These are phyloP conservation scores for Wickerhamiella vanderwaltii DNA, from an alignment of 805 yeast genomes.

Conservation along the genomic window DNA sequence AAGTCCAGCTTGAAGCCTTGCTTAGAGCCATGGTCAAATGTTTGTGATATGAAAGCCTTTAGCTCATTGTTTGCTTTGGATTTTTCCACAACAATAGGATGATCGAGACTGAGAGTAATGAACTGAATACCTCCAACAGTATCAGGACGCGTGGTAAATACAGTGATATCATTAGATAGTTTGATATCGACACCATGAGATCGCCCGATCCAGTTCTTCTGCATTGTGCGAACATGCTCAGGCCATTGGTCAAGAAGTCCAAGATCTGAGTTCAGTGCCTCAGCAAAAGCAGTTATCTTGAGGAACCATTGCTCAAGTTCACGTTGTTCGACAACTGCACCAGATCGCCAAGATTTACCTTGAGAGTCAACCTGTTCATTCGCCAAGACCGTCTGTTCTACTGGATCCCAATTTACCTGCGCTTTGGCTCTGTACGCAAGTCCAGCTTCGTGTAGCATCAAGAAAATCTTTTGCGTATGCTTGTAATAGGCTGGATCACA, in stretches of 20 bases:
- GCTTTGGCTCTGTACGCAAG: conserved; percentile 79
- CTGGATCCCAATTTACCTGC: conserved; percentile 95
- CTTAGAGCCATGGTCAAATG: conserved; percentile 38
- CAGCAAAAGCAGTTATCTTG: conserved; percentile 74
- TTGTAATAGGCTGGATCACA: conserved; percentile 79
- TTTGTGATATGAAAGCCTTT: conserved; percentile 27
- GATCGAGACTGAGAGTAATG: conserved; percentile 63
- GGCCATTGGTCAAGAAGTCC: conserved; percentile 67
- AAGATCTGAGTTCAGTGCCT: conserved; percentile 53
- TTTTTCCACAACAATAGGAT: conserved; percentile 40
- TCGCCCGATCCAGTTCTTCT: conserved; percentile 85
- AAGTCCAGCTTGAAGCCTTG: conserved; percentile 45
- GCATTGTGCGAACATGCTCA: conserved; percentile 77
- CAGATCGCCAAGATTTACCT: conserved; percentile 94
- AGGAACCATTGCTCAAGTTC: conserved; percentile 86
- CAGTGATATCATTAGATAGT: conserved; percentile 37
- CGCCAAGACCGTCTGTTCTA: conserved; percentile 88
- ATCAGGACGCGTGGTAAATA: conserved; percentile 84
- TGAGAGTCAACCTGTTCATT: conserved; percentile 89
- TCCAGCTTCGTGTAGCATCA: conserved; percentile 59
- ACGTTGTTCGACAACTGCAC: conserved; percentile 81
- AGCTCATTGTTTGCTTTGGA: conserved; percentile 34
- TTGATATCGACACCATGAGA: conserved; percentile 64
- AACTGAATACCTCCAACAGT: conserved; percentile 76
- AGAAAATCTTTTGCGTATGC: conserved; percentile 82